phyloP scores from a whole-genome alignment of 306 rosid genomes.

The Begonia loranthoides region DNA sequence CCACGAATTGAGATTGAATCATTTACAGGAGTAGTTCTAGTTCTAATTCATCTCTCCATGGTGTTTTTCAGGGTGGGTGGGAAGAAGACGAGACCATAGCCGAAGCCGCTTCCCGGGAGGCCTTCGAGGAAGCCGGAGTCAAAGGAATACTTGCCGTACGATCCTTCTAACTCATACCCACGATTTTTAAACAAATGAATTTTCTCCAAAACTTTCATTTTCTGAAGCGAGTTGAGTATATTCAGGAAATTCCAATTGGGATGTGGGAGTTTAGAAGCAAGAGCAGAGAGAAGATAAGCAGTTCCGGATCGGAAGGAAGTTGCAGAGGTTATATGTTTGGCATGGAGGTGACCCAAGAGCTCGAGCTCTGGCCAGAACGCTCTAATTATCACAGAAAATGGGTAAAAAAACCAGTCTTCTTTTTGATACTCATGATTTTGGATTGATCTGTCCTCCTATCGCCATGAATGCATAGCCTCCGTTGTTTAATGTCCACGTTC shows the following conservation, averaged over 20 bases:
- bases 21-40: neutral
- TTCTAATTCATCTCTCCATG: no score
- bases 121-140: conserved; percentile 27
- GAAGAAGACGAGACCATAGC: conserved; percentile 19
- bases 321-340: conserved; percentile 28
- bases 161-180: conserved; percentile 3
- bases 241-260: conserved; percentile 21
- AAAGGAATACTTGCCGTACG: conserved; percentile 20
- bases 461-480: no score
- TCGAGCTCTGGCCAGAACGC: conserved; percentile 25
- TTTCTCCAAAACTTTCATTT: no score
- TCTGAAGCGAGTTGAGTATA: neutral
- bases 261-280: conserved; percentile 25
- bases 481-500: no score
- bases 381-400: conserved; percentile 18
- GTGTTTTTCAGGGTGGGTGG: conserved; percentile 25
- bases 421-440: neutral
- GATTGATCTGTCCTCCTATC: no score
- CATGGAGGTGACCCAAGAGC: conserved; percentile 21
- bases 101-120: conserved; percentile 27
- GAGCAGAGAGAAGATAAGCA: conserved; percentile 12
- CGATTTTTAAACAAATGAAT: neutral
- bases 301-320: conserved; percentile 12
- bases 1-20: neutral
- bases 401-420: conserved; percentile 10